Evolutionary conservation across 2,329 filamentous ascomycete genomes (phyloP).

Genomic region (Fusarium sp.): DNA sequence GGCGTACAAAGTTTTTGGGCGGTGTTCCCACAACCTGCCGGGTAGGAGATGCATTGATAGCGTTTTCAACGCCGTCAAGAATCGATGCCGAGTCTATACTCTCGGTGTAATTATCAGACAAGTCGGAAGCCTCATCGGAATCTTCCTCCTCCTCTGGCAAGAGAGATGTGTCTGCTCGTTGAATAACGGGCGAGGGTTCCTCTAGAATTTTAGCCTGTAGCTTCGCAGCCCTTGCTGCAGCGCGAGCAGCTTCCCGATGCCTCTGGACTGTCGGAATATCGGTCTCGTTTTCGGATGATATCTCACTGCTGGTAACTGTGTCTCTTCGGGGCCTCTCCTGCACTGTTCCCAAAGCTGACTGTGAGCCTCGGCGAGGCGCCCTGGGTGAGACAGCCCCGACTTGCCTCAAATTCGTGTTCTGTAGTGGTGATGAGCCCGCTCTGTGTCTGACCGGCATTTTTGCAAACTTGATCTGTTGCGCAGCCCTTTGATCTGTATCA

Average conservation of each 20-base stretch:
- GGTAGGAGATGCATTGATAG: conserved; percentile 65
- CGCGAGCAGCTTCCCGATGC: conserved; percentile 70
- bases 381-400: conserved; percentile 61
- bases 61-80: conserved; percentile 72
- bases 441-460: conserved; percentile 93
- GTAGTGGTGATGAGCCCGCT: conserved; percentile 88
- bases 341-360: conserved; percentile 76
- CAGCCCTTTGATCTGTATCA: conserved; percentile 78
- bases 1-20: conserved; percentile 68
- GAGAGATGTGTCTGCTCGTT: conserved; percentile 61
- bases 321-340: conserved; percentile 78
- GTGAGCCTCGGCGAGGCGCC: conserved; percentile 71
- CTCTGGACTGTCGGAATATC: conserved; percentile 74
- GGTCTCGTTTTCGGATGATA: conserved; percentile 85
- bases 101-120: conserved; percentile 73
- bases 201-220: conserved; percentile 55
- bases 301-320: conserved; percentile 84
- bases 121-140: conserved; percentile 71
- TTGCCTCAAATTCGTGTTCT: conserved; percentile 72
- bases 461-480: conserved; percentile 92
- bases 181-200: conserved; percentile 54
- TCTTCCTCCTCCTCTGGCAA: conserved; percentile 70
- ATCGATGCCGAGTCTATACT: conserved; percentile 79
- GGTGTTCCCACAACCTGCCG: conserved; percentile 73
- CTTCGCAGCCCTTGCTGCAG: conserved; percentile 59